Conservation (phyloP, 1,284 basidiomycete species). For the Athelia sp. region DNA sequence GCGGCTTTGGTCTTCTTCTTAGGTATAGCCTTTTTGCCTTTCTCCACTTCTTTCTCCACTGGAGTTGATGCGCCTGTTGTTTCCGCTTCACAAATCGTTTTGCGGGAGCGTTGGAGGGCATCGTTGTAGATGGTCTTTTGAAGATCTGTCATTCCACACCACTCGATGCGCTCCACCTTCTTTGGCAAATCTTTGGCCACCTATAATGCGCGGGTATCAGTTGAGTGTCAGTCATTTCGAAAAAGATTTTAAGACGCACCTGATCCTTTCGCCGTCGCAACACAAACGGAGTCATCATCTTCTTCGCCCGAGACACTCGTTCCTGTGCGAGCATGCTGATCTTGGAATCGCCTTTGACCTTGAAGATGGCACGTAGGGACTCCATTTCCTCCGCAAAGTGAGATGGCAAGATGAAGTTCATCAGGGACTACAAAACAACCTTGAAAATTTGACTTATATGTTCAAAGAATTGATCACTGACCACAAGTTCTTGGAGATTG, state of each 20-base stretch:
- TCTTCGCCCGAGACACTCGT: conserved; percentile 91
- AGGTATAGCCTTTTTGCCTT: conserved; percentile 24
- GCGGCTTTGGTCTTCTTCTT: conserved; percentile 43
- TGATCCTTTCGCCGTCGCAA: conserved; percentile 93
- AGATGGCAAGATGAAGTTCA: conserved; percentile 96
- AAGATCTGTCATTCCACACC: conserved; percentile 87
- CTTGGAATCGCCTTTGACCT: conserved; percentile 86
- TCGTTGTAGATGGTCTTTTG: conserved; percentile 87
- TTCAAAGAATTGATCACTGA: conserved; percentile 36
- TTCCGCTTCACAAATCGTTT: conserved; percentile 66
- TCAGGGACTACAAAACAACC: conserved; percentile 66
- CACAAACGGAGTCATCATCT: conserved; percentile 99
- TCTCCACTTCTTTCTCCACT: conserved; percentile 21
- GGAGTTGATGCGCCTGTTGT: conserved; percentile 30
- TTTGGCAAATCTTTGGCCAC: conserved; percentile 91
- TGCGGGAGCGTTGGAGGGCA: conserved; percentile 79
- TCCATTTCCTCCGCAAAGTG: conserved; percentile 78
- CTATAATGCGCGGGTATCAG: conserved; percentile 29
- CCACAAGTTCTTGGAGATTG: conserved; percentile 92
- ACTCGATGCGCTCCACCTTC: conserved; percentile 90
- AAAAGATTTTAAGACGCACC: conserved; percentile 35
- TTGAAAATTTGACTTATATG: conserved; percentile 3
- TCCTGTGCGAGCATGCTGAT: conserved; percentile 85
- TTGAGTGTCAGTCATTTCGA: neutral
- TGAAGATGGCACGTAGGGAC: conserved; percentile 92